A percentile compares a stretch with the other conserved stretches of the same genome.
Evolutionary conservation across 2,329 filamentous ascomycete genomes (phyloP).

Genomic region (Dryadomyces quercus-mongolicae): DNA sequence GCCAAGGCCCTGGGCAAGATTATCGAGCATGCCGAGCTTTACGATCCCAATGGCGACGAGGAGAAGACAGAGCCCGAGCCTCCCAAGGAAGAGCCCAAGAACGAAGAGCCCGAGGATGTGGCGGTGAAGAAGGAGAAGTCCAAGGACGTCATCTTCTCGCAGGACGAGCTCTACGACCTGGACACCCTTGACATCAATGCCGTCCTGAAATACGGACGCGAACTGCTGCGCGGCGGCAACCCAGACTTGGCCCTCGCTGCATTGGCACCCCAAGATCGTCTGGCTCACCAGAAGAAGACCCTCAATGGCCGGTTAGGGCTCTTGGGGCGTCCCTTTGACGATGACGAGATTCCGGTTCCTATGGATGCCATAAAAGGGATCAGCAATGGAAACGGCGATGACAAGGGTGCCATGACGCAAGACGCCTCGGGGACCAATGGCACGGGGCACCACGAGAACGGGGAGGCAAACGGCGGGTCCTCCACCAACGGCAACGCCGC

Average conservation of each 20-base stretch:
- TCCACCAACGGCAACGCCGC: not conserved
- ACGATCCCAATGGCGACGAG: conserved; percentile 78
- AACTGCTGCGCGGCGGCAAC: conserved; percentile 72
- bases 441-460: conserved; percentile 1
- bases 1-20: conserved; percentile 93
- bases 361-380: conserved; percentile 42
- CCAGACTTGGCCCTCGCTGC: conserved; percentile 76
- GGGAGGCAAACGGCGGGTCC: conserved; percentile 1
- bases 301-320: conserved; percentile 72
- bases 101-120: not conserved
- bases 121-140: conserved; percentile 51
- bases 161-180: conserved; percentile 57
- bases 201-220: conserved; percentile 73
- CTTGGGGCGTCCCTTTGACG: conserved; percentile 71
- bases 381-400: conserved; percentile 4
- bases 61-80: conserved; percentile 29
- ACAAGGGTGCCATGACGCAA: conserved; percentile 25
- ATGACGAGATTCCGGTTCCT: conserved; percentile 60
- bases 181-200: conserved; percentile 64
- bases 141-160: conserved; percentile 30
- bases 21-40: conserved; percentile 72
- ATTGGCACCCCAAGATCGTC: conserved; percentile 67
- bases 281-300: conserved; percentile 84
- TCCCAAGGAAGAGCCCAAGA: conserved; percentile 8
- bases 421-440: conserved; percentile 21